Base-by-base conservation (phyloP, 2,329 filamentous ascomycete species). In the Aureobasidium musti region DNA sequence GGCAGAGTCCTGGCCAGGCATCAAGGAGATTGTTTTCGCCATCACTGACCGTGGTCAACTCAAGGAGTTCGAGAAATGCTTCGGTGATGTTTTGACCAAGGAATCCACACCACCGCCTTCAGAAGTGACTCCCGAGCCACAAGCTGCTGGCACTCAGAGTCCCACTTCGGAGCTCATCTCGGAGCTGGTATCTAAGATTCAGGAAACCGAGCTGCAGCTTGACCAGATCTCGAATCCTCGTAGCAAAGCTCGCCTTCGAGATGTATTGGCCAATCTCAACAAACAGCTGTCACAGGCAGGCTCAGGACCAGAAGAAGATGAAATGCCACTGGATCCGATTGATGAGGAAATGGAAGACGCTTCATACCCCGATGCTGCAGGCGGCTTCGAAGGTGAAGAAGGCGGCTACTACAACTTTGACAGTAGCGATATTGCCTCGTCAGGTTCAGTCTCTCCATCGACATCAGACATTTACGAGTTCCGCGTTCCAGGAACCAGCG, bases 1-100 rank as follows among this genome's bases (percentile, higher is more conserved):
- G 65, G 14, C 70, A 54, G 72, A 81, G 71, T 68, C 65, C 6
- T 83, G 83, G 83, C 70, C 76, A 2, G 73, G 77, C 0, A 72
- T 87, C 53, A 77, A 83, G 50, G 81, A 86, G 10, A 75, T 88
- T 4, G 77, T 86, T 0, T 89, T 89, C 73, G 86, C 86, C 0
- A 84, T 88, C 69, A 80, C 81, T 13, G 82, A 86, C 67, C 69
- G 72, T 0, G 79, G 78, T 3, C 82, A 86, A 79, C 83, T 85
- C 0, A 75, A 76, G 14, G 79, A 81, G 0, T 89, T 89, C 70
- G 78, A 78, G 10, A 70, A 71, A 5, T 80, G 77, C 0, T 87
- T 85, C 73, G 82, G 80, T 0, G 73, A 69, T 39, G 56, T 69
- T 28, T 23, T 67, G 23, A 41, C 45, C 26, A 78, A 33, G 75